A percentile compares a stretch with the other conserved stretches of the same genome.
Conservation (phyloP, 176 grass and related monocot genomes). For the Elymus sibiricus region DNA sequence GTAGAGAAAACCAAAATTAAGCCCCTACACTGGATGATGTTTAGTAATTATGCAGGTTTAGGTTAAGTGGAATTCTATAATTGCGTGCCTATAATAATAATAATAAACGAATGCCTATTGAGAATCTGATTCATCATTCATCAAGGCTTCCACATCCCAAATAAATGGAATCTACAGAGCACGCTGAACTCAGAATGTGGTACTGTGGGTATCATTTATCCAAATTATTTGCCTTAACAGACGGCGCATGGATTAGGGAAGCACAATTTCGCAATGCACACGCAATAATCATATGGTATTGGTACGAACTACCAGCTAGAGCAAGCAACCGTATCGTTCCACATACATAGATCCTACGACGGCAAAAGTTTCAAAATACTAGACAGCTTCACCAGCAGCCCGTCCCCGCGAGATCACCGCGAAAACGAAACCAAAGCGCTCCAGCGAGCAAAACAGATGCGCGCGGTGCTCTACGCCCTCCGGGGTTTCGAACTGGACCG, state of each 20-base stretch:
- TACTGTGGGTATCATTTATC: neutral
- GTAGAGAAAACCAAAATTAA: neutral
- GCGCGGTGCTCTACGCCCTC: neutral
- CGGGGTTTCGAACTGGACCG: neutral
- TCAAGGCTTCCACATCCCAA: neutral
- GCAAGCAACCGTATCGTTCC: constrained; percentile 13
- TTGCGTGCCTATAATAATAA: neutral
- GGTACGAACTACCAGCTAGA: neutral
- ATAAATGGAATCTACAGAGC: neutral
- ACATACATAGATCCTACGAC: neutral
- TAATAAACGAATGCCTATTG: neutral
- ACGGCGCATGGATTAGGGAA: neutral
- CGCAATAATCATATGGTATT: neutral
- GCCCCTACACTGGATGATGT: neutral
- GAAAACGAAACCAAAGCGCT: neutral
- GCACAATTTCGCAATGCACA: neutral
- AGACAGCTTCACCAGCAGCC: neutral
- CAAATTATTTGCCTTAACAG: neutral
- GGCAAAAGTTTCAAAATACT: neutral
- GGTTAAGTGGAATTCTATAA: neutral
- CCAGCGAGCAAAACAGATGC: neutral
- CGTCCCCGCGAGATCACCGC: neutral
- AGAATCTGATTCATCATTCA: neutral
- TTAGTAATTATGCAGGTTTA: neutral
- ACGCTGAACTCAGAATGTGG: neutral